Evolutionary conservation across 176 grass and related monocot genomes (phyloP), one percentile per base, ranked within the genome.

Genomic region (Juncus effusus): DNA sequence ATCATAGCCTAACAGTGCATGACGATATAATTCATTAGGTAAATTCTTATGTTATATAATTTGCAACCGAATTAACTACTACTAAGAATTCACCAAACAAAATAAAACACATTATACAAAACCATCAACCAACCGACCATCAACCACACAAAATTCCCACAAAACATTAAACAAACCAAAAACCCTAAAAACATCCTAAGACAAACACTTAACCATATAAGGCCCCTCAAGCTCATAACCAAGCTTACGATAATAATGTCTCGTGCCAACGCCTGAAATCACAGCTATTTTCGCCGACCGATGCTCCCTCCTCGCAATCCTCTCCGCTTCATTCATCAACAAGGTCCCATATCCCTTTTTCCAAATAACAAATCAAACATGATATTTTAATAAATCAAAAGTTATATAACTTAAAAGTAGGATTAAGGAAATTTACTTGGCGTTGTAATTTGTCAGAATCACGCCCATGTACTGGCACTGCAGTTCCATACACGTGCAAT

Each of bases 401-500:
- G 19, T 28, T 28, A 28, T 28, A 28, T 28, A 28, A 28, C 19
- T 28, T 28, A 28, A 28, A 28, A 1, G 19, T 1, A 28, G 19
- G 0, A 1, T 10, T 40, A 59, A 56, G 65, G 5, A 58, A 58
- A 50, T 61, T 61, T 84, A 83, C 94, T 85, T 99, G 94, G 65
- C 93, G 94, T 6, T 99, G 94, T 10, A 93, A 72, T 62, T 99
- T 99, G 51, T 84, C 88, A 7, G 81, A 44, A 75, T 93, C 94
- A 61, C 88, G 85, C 53, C 88, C 94, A 60, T 99, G 94, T 28
- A 99, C 94, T 62, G 94, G 94, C 60, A 99, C 94, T 19, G 94
- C 94, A 40, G 94, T 99, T 82, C 94, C 94, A 66, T 99, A 99
- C 5, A 99, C 88, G 82, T 99, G 94, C 71, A 99, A 89, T 76